These are phyloP conservation scores for Phytophthora pluvialis DNA, from an alignment of 352 stramenopile genomes.

Conservation along the genomic window DNA sequence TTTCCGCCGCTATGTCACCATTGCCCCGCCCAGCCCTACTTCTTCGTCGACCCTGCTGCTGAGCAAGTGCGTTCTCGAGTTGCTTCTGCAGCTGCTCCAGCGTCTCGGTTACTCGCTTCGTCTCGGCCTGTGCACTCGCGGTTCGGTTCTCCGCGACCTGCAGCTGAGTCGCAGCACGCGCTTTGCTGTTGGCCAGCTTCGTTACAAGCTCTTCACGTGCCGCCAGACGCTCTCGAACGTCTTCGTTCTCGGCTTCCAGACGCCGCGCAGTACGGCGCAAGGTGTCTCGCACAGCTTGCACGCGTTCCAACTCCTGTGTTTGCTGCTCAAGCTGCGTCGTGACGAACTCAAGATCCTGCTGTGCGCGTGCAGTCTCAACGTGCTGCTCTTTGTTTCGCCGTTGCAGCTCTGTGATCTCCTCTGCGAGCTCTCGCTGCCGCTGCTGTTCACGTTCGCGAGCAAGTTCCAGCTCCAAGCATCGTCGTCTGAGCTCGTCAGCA, in stretches of 20 bases:
- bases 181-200: constrained; percentile 33
- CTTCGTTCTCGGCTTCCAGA: constrained; percentile 33
- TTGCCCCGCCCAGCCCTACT: constrained; percentile 9
- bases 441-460: constrained; percentile 39
- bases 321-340: constrained; percentile 28
- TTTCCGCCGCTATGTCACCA: constrained; percentile 14
- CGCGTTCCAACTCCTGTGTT: constrained; percentile 28
- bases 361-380: constrained; percentile 16
- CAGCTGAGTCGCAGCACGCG: constrained; percentile 31
- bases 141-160: constrained; percentile 46
- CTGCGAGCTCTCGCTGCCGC: constrained; percentile 27
- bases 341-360: constrained; percentile 29
- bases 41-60: constrained; percentile 10
- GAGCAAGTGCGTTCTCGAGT: constrained; percentile 25
- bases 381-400: constrained; percentile 27
- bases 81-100: constrained; percentile 36
- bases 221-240: constrained; percentile 24
- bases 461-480: constrained; percentile 57
- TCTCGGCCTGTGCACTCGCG: constrained; percentile 33
- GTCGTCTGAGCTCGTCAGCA: constrained; percentile 44
- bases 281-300: constrained; percentile 32
- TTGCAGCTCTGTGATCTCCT: constrained; percentile 33
- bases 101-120: constrained; percentile 29
- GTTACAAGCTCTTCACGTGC: constrained; percentile 26
- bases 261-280: constrained; percentile 24